Evolutionary conservation across 2,329 filamentous ascomycete genomes (phyloP), one percentile per base, ranked within the genome.

Genomic region (Diaporthe destruens): DNA sequence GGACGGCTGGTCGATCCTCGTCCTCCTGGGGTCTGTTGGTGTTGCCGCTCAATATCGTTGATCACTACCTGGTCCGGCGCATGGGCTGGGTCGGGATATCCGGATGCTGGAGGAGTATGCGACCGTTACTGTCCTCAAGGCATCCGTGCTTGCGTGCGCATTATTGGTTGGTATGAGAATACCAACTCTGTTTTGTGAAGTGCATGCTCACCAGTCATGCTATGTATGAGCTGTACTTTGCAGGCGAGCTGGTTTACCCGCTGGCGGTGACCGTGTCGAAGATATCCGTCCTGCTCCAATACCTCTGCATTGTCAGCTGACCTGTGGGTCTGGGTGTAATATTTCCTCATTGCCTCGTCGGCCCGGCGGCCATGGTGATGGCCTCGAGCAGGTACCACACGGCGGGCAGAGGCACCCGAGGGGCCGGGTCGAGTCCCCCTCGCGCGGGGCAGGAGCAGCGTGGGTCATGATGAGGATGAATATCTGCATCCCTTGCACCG

Each of bases 51-150:
- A 44, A 44, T 8, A 29, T 61, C 16, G 29, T 6, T 0, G 14
- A 20, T 6, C 14, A 20, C 1, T 23, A 18, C 7, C 36, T 44
- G 3, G 11, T 61, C 14, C 29, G 29, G 14, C 5, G 18, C 20
- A 20, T 32, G 56, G 56, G 2, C 8, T 61, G 1, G 14, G 23
- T 29, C 36, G 14, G 14, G 56, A 61, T 8, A 44, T 61, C 16
- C 44, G 23, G 14, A 61, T 61, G 39, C 16, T 61, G 23, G 56
- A 61, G 23, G 56, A 61, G 56, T 29, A 61, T 42, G n/a, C 44
- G 3, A 42, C 44, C n/a, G 16, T 44, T 1, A 8, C n/a, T 7
- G 23, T 61, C 23, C 29, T 44, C 36, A 44, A 61, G 56, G 56
- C 44, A 18, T 3, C 34, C 6, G 16, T 5, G n/a, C 23, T n/a